Evolutionary conservation across 192 early-diverging fungal species (phyloP).

Genomic region (Dissophora globulifera): DNA sequence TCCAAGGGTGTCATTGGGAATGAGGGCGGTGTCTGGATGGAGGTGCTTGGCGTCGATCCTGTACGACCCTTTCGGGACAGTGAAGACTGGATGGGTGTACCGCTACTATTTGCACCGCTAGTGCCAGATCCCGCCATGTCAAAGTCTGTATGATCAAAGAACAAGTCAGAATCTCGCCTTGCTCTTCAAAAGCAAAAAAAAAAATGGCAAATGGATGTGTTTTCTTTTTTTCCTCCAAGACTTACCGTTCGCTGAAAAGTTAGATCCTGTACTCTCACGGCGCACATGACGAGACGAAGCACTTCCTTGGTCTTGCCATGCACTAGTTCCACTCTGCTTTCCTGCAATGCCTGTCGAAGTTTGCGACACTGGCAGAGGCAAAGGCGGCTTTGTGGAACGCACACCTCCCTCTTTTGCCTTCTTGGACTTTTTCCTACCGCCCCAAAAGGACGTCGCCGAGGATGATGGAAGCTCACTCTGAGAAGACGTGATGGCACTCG

Average conservation of each 20-base stretch:
- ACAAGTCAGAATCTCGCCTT: not conserved
- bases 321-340: slow-evolving; percentile 55
- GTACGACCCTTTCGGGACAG: slow-evolving; percentile 6
- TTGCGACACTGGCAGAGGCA: slow-evolving; percentile 40
- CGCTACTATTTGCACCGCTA: not conserved
- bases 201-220: too few relatives aligned
- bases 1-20: slow-evolving; percentile 11
- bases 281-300: slow-evolving; percentile 53
- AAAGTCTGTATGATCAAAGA: slow-evolving; percentile 2
- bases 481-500: slow-evolving; percentile 41
- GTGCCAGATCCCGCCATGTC: not conserved
- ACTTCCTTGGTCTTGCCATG: slow-evolving; percentile 35
- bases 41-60: slow-evolving; percentile 10
- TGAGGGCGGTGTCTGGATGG: slow-evolving; percentile 16
- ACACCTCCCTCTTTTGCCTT: slow-evolving; percentile 25
- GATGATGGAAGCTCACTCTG: slow-evolving; percentile 26
- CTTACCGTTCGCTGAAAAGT: slow-evolving; percentile 52
- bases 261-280: slow-evolving; percentile 59
- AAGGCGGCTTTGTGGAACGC: slow-evolving; percentile 36
- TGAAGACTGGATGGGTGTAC: slow-evolving; percentile 31
- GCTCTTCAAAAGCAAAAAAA: not conserved
- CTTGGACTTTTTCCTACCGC: slow-evolving; percentile 28
- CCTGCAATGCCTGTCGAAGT: slow-evolving; percentile 21
- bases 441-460: slow-evolving; percentile 39
- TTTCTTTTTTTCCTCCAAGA: too few relatives aligned